Evolutionary conservation across 495 filamentous ascomycete species (phyloP).

Genomic region (Penicillium bovifimosum): DNA sequence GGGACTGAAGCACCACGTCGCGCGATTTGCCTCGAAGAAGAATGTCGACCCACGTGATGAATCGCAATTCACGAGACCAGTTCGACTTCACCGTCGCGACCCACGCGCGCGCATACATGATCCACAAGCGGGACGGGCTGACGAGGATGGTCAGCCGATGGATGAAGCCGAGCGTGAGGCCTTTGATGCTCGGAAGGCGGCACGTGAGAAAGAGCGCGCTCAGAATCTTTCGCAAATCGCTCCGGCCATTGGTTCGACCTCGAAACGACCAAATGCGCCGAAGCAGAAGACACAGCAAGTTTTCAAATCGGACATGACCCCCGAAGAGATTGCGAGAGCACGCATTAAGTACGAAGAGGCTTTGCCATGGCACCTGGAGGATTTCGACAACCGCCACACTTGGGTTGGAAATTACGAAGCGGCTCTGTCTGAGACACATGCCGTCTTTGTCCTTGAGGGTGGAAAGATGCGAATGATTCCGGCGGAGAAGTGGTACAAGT

Average conservation of each 20-base stretch:
- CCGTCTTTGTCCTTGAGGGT: conserved; percentile 64
- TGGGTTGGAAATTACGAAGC: conserved; percentile 91
- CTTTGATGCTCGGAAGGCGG: conserved; percentile 62
- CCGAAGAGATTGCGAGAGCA: conserved; percentile 69
- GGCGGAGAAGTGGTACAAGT: conserved; percentile 91
- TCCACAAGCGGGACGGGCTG: conserved; percentile 37
- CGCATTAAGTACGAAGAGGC: conserved; percentile 91
- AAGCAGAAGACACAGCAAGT: conserved; percentile 63
- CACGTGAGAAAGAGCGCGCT: conserved; percentile 75
- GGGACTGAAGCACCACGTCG: conserved; percentile 79
- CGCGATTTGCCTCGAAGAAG: conserved; percentile 63
- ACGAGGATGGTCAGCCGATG: conserved; percentile 40
- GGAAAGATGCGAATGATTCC: conserved; percentile 79
- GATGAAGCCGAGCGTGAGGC: conserved; percentile 66
- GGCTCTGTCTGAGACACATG: conserved; percentile 70
- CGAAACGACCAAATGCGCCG: conserved; percentile 54
- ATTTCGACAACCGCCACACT: conserved; percentile 86
- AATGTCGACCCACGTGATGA: conserved; percentile 67
- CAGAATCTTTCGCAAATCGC: conserved; percentile 85
- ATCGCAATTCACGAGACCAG: conserved; percentile 77
- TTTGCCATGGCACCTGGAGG: conserved; percentile 92
- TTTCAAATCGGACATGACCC: conserved; percentile 75
- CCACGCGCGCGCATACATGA: conserved; percentile 61
- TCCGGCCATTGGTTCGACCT: conserved; percentile 54
- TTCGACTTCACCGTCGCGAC: conserved; percentile 83